A percentile compares a stretch with the other conserved stretches of the same genome.
phyloP scores from a whole-genome alignment of 192 early-diverging fungal genomes.

The Gonapodya sp. region DNA sequence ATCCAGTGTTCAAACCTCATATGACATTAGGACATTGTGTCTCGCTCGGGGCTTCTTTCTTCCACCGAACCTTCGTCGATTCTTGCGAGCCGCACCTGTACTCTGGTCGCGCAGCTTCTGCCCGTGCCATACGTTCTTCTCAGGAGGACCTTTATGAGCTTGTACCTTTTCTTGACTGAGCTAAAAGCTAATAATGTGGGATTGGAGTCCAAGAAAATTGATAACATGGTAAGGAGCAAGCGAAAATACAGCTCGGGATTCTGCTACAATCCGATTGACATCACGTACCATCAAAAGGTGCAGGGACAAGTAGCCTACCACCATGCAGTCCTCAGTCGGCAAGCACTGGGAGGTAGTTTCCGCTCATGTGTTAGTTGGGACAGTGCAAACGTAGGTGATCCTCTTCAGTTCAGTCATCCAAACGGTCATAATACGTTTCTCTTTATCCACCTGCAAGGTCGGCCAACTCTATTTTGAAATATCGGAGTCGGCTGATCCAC shows the following conservation, averaged over 20 bases:
- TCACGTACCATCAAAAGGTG: neutral
- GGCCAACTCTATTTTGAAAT: neutral
- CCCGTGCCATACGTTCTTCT: neutral
- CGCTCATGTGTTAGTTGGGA: neutral
- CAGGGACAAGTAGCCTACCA: neutral
- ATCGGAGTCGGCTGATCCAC: neutral
- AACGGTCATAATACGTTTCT: neutral
- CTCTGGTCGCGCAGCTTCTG: neutral
- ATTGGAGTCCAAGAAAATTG: slow-evolving; percentile 5
- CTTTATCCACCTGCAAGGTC: neutral
- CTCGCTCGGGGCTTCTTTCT: neutral
- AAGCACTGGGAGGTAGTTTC: neutral
- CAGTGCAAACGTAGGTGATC: neutral
- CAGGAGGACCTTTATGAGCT: neutral
- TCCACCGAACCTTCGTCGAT: neutral
- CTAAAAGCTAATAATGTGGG: slow-evolving; percentile 8
- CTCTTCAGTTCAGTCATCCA: neutral
- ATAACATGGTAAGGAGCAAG: neutral
- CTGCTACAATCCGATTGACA: too few species aligned
- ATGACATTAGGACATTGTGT: neutral
- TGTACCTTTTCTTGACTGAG: slow-evolving; percentile 10
- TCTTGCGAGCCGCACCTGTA: neutral
- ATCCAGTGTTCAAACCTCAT: slow-evolving; percentile 2
- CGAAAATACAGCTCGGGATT: neutral
- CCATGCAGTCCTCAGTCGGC: neutral